Evolutionary conservation across 164 flowering plant genomes (phyloP).

Genomic region (Sextonia rubra): DNA sequence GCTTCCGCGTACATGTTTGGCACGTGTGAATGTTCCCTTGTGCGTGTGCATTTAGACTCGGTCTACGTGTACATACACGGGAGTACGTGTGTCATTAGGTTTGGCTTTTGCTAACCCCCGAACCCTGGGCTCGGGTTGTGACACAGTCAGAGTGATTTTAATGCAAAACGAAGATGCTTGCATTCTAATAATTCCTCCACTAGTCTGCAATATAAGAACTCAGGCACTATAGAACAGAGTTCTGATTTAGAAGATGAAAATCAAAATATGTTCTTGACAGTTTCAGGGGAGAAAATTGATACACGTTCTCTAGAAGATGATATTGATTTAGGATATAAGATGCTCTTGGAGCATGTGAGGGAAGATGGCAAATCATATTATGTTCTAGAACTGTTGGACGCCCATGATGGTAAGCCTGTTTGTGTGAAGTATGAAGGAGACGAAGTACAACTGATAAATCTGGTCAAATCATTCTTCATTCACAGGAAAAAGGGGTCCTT

Average conservation of each 20-base stretch:
- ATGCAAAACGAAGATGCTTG: background rate
- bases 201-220: background rate
- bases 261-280: background rate
- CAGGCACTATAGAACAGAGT: background rate
- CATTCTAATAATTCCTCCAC: background rate
- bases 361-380: slow-evolving; percentile 30
- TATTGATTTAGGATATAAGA: slow-evolving; percentile 16
- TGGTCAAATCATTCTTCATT: background rate
- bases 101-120: no score
- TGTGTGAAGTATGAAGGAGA: slow-evolving; percentile 21
- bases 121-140: no score
- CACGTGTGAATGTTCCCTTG: no score
- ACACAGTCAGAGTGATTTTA: no score
- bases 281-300: background rate
- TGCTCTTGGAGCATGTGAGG: slow-evolving; percentile 26
- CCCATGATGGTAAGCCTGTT: slow-evolving; percentile 6
- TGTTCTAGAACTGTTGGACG: slow-evolving; percentile 17
- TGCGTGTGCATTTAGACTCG: no score
- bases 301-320: slow-evolving; percentile 8
- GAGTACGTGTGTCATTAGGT: no score
- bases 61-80: no score
- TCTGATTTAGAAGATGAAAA: background rate
- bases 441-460: background rate
- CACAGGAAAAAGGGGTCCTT: background rate
- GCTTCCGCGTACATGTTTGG: no score